phyloP scores from a whole-genome alignment of 1,284 basidiomycete genomes.

The Puccinia sorghi region DNA sequence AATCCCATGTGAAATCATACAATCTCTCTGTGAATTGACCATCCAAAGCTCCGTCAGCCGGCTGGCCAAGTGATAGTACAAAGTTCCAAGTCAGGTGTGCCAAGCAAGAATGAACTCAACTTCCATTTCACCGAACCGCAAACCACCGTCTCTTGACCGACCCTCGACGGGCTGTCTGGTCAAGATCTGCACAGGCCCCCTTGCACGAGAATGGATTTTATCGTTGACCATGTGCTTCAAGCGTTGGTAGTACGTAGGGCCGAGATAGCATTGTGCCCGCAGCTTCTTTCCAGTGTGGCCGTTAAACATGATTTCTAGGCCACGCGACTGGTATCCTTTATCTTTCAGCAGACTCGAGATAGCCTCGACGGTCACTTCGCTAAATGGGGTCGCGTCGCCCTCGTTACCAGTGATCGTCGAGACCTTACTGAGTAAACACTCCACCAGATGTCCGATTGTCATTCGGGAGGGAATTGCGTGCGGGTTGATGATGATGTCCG shows the following conservation, averaged over 20 bases:
- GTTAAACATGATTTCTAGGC: conserved; percentile 95
- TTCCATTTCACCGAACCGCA: conserved; percentile 99
- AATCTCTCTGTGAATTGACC: conserved; percentile 88
- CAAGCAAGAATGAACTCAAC: conserved; percentile 23
- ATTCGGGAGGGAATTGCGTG: conserved; percentile 99
- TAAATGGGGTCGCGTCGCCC: conserved; percentile 98
- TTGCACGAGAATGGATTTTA: conserved; percentile 96
- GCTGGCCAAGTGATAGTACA: not conserved
- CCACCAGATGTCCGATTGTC: conserved; percentile 99
- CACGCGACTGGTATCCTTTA: conserved; percentile 92
- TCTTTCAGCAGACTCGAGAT: conserved; percentile 78
- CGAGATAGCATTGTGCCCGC: conserved; percentile 96
- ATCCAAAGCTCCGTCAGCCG: not conserved
- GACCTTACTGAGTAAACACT: conserved; percentile 94
- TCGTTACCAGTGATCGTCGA: conserved; percentile 94
- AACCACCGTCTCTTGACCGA: conserved; percentile 94
- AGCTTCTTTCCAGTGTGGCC: conserved; percentile 96
- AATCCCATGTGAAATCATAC: conserved; percentile 99
- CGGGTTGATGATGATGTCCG: conserved; percentile 97
- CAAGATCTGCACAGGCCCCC: conserved; percentile 96
- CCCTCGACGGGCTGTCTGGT: conserved; percentile 99
- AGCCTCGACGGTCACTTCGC: conserved; percentile 93
- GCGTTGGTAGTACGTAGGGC: conserved; percentile 98
- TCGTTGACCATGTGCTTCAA: conserved; percentile 99
- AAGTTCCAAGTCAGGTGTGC: not conserved